Conservation (phyloP, 1,284 basidiomycete species). For the Garcileccinum viscosum region DNA sequence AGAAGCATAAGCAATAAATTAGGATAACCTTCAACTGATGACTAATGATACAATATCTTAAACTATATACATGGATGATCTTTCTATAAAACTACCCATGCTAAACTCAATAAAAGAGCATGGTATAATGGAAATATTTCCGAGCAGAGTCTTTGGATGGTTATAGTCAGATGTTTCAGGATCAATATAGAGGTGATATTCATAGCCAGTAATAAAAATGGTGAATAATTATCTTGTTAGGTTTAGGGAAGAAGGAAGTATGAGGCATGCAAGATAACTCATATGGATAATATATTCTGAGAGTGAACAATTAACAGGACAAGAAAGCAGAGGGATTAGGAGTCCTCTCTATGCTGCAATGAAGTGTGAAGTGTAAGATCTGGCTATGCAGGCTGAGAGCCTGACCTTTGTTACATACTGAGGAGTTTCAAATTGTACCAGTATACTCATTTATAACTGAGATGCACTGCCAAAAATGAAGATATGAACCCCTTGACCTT, state of each 20-base stretch:
- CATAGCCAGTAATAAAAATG: slow-evolving; percentile 50
- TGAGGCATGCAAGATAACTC: slow-evolving; percentile 21
- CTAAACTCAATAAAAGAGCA: slow-evolving; percentile 48
- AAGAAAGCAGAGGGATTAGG: slow-evolving; percentile 16
- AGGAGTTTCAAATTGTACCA: slow-evolving; percentile 1
- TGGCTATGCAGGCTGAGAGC: slow-evolving; percentile 22
- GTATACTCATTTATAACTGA: neutral
- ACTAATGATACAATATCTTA: slow-evolving; percentile 58
- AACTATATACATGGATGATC: slow-evolving; percentile 53
- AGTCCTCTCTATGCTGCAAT: neutral
- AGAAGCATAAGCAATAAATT: slow-evolving; percentile 19
- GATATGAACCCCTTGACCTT: slow-evolving; percentile 64
- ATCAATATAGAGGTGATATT: slow-evolving; percentile 54
- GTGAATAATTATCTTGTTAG: slow-evolving; percentile 50
- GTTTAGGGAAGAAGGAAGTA: slow-evolving; percentile 11
- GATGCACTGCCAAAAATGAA: slow-evolving; percentile 61
- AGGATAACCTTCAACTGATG: neutral
- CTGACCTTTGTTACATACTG: slow-evolving; percentile 70
- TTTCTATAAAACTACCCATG: slow-evolving; percentile 61
- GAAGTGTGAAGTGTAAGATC: neutral
- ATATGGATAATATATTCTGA: slow-evolving; percentile 51
- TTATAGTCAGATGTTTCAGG: slow-evolving; percentile 56
- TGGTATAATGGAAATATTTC: slow-evolving; percentile 57
- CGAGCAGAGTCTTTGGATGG: slow-evolving; percentile 61
- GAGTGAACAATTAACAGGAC: slow-evolving; percentile 24